These are phyloP conservation scores for Tulasnella sp. DNA, from an alignment of 768 basidiomycete species.

Conservation along the genomic window DNA sequence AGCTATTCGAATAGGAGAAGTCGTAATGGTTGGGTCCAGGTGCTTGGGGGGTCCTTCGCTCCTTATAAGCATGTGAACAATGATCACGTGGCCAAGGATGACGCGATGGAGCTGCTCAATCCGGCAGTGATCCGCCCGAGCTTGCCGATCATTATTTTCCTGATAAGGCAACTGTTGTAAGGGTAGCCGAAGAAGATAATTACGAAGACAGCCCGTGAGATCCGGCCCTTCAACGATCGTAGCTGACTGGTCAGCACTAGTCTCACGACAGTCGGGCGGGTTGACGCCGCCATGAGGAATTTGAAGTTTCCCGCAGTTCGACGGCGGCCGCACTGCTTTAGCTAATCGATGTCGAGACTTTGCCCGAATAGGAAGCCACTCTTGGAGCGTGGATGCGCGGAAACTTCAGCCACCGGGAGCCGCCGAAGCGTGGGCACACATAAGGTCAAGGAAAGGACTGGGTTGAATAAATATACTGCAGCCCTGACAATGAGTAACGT, in stretches of 20 bases:
- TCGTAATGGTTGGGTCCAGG: neutral
- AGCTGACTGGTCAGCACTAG: neutral
- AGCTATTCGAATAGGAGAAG: neutral
- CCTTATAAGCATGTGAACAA: slow-evolving; percentile 1
- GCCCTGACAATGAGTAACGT: neutral
- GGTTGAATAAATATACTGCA: neutral
- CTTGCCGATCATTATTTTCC: neutral
- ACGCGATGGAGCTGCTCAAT: neutral
- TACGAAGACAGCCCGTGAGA: neutral
- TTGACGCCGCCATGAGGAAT: slow-evolving; percentile 3
- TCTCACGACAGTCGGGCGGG: neutral
- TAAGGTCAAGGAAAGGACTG: neutral
- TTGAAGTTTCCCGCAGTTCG: neutral
- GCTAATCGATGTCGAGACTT: neutral
- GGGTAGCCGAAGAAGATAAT: neutral
- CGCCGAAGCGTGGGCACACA: neutral
- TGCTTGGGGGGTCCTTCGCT: neutral
- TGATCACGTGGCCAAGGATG: slow-evolving; percentile 11
- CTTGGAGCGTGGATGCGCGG: neutral
- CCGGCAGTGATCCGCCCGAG: neutral
- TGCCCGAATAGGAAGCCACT: neutral
- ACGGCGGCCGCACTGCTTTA: neutral
- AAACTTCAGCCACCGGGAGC: neutral
- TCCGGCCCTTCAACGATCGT: neutral
- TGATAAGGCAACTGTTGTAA: slow-evolving; percentile 16